Conservation (phyloP, 2,329 filamentous ascomycete genomes). For the Fusarium buharicum region DNA sequence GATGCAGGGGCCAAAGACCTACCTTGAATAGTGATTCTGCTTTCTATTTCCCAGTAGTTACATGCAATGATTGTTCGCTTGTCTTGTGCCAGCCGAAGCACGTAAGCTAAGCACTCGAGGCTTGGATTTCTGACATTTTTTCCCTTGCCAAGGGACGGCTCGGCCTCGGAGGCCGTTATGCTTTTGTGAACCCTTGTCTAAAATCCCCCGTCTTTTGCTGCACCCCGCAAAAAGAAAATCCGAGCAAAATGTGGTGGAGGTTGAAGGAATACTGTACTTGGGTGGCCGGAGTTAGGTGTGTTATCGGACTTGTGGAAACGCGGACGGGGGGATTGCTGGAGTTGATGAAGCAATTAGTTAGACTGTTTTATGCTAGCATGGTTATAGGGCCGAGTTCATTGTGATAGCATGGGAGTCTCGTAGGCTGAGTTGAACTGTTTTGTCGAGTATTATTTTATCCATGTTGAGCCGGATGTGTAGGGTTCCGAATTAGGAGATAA, state of each 20-base stretch:
- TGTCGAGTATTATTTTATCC: not conserved
- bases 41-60: not conserved
- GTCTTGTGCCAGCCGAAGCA: not conserved
- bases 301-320: not conserved
- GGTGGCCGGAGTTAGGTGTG: not conserved
- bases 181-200: constrained; percentile 3
- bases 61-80: not conserved
- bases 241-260: constrained; percentile 9
- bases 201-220: constrained; percentile 22
- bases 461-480: not conserved
- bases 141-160: constrained; percentile 1
- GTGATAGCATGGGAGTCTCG: not conserved
- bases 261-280: constrained; percentile 4
- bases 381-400: not conserved
- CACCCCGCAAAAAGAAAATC: constrained; percentile 24
- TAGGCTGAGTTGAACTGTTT: not conserved
- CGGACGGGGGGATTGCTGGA: too few species aligned
- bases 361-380: not conserved
- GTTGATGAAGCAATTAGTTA: too few species aligned
- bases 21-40: too few species aligned
- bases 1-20: too few species aligned
- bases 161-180: not conserved
- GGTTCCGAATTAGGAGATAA: constrained; percentile 11
- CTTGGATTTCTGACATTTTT: constrained; percentile 10
- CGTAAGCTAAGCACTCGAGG: not conserved